Evolutionary conservation across 257 asterid genomes (phyloP), one percentile per base, ranked within the genome.

Genomic region (Nicotiana otophora): DNA sequence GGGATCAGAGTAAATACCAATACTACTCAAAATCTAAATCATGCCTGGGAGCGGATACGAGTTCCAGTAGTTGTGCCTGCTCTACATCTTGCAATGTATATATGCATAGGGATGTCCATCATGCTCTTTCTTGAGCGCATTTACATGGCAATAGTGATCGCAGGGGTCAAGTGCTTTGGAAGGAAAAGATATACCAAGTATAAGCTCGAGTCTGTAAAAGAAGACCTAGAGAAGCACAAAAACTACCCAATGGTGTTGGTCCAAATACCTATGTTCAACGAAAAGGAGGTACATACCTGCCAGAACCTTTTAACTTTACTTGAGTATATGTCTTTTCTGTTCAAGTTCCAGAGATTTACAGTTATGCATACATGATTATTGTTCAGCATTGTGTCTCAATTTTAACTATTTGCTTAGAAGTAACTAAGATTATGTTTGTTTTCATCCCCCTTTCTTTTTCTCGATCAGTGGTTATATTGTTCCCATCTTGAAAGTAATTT

Each of bases 221-320:
- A 88, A 79, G 97, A 93, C 85, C 80, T 91, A 34, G 92, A 91
- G 88, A 72, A 82, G 81, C 90, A 89, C 85, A 87, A 77, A 82
- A 87, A 87, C 85, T 86, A 88, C 81, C 97, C 95, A 14, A 91
- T 48, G 81, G 91, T 92, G 90, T 83, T 95, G 87, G 96, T 93
- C 65, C 98, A 95, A 82, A 91, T 95, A 83, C 98, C 98, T 9
- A 95, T 95, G 98, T 95, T 87, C 65, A 95, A 95, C 26, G 98
- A 95, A 72, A 90, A 88, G 82, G 98, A 95, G 98, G 98, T 95
- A 90, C 57, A 28, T 80, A 17, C 39, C 8, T 5, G 53, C 17
- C 42, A 5, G 1, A 17, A 57, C 75, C 17, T 48, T 51, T 79
- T 82, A 58, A 17, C 23, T n/a, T 75, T 48, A 75, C 63, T 75